Conservation (phyloP, 352 stramenopile species). For the Globisporangium spinosum region DNA sequence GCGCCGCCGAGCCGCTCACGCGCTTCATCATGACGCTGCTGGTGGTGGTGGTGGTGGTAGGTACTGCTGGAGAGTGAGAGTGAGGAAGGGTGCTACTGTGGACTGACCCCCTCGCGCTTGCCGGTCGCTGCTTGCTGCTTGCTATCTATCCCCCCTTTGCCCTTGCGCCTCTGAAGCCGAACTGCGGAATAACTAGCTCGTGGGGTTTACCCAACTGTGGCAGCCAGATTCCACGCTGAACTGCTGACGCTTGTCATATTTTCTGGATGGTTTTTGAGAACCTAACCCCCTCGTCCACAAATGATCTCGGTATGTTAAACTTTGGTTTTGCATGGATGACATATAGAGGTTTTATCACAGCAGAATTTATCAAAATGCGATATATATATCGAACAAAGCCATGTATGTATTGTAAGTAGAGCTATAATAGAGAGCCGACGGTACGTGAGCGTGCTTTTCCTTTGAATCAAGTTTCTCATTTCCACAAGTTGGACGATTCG, state of each 20-base stretch:
- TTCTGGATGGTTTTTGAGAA: background rate
- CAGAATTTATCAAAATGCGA: background rate
- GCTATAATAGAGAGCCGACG: background rate
- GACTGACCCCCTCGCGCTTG: background rate
- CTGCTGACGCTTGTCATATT: background rate
- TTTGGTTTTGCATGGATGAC: background rate
- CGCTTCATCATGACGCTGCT: slow-evolving; percentile 11
- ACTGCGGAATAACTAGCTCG: background rate
- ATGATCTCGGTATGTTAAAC: background rate
- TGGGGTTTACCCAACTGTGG: background rate
- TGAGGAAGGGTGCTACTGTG: background rate
- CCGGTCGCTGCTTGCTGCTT: too few species aligned
- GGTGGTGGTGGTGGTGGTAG: background rate
- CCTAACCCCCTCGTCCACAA: background rate
- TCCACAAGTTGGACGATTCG: background rate
- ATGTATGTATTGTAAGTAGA: background rate
- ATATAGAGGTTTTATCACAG: background rate
- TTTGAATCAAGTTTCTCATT: background rate
- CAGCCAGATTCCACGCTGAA: background rate
- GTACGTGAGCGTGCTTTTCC: background rate
- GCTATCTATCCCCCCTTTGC: background rate
- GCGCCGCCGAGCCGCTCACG: slow-evolving; percentile 12
- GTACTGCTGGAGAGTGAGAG: background rate
- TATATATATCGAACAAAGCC: background rate
- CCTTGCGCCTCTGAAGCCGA: background rate